A percentile compares a stretch with the other conserved stretches of the same genome.
phyloP scores from a whole-genome alignment of 805 yeast species.

The Teunomyces barrocoloradensis region DNA sequence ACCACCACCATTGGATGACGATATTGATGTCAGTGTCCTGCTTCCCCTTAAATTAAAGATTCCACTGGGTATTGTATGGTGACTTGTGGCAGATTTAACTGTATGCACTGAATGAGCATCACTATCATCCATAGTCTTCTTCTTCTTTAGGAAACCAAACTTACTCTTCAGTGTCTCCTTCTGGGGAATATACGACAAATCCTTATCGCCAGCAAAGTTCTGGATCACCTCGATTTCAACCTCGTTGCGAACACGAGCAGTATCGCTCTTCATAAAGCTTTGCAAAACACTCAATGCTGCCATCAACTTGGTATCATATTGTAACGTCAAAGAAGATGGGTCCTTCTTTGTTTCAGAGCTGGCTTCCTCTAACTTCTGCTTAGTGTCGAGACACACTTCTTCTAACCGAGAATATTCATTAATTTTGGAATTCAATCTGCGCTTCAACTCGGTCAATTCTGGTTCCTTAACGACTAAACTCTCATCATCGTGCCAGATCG shows the following conservation, averaged over 20 bases:
- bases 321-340: conserved; percentile 39
- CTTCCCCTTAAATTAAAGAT: conserved; percentile 34
- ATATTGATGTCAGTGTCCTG: conserved; percentile 25
- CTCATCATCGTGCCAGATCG: conserved; percentile 97
- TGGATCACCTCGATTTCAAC: conserved; percentile 91
- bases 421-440: conserved; percentile 43
- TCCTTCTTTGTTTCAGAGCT: conserved; percentile 32
- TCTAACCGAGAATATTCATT: conserved; percentile 39
- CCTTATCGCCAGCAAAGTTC: conserved; percentile 74
- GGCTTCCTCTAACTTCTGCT: conserved; percentile 49
- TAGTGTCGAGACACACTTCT: conserved; percentile 44
- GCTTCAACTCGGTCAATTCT: conserved; percentile 56
- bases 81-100: conserved; percentile 27
- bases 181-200: conserved; percentile 56
- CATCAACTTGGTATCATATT: conserved; percentile 53
- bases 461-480: conserved; percentile 57
- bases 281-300: conserved; percentile 54
- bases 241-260: conserved; percentile 67
- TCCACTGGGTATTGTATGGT: conserved; percentile 29
- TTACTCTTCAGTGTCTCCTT: conserved; percentile 53
- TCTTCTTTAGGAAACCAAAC: conserved; percentile 51
- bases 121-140: conserved; percentile 8
- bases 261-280: conserved; percentile 70
- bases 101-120: conserved; percentile 37
- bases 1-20: conserved; percentile 11